These are phyloP conservation scores for Xylaria sp. DNA, from an alignment of 2,329 filamentous ascomycete species.

Conservation along the genomic window DNA sequence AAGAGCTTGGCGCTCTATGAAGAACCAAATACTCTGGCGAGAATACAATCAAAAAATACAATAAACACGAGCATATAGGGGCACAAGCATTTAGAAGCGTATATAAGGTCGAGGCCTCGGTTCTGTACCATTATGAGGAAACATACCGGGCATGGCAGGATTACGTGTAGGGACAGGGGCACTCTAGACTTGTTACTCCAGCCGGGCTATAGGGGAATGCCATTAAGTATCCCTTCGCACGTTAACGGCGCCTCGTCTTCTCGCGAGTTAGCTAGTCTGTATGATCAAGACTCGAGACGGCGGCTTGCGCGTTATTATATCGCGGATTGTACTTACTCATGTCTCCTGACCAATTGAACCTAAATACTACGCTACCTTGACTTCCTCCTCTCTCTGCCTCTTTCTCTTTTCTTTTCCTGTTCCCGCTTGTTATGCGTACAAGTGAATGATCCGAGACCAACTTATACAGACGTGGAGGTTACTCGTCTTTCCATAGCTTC, in stretches of 20 bases:
- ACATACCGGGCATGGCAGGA: background rate
- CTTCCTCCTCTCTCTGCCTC: no score
- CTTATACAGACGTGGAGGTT: no score
- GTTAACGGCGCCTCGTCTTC: slow-evolving; percentile 61
- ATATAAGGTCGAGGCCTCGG: slow-evolving; percentile 2
- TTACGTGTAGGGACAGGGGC: background rate
- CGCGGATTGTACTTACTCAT: no score
- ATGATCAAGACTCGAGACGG: slow-evolving; percentile 83
- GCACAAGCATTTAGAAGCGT: slow-evolving; percentile 7
- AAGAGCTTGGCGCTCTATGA: slow-evolving; percentile 92
- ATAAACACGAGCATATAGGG: slow-evolving; percentile 2
- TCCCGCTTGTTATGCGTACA: no score
- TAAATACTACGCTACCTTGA: no score
- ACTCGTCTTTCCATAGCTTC: no score
- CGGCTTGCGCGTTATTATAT: no score
- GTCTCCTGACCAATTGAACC: no score
- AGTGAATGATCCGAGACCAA: no score
- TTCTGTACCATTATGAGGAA: slow-evolving; percentile 28
- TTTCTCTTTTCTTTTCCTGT: no score
- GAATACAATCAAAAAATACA: background rate
- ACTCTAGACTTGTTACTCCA: background rate
- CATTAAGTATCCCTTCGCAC: slow-evolving; percentile 63
- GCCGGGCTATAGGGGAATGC: slow-evolving; percentile 1
- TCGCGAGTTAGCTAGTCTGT: slow-evolving; percentile 60
- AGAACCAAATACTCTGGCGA: background rate